Evolutionary conservation across 495 filamentous ascomycete genomes (phyloP).

Genomic region (Aspergillus sparsus): DNA sequence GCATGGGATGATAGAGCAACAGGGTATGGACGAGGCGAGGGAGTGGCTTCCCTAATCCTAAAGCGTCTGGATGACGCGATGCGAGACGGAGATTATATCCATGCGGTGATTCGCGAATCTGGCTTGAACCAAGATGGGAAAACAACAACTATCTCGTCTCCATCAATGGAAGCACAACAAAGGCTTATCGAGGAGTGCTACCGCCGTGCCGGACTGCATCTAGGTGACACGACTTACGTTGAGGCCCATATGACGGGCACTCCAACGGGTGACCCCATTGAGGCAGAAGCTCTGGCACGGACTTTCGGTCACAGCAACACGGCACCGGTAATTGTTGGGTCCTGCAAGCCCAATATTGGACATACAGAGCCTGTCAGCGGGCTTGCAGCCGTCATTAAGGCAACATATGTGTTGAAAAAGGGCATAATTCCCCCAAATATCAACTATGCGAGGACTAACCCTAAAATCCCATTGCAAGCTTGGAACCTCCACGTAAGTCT

Average conservation of each 20-base stretch:
- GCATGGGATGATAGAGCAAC: conserved; percentile 52
- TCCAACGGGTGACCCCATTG: background rate
- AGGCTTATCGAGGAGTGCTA: conserved; percentile 28
- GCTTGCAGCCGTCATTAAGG: conserved; percentile 37
- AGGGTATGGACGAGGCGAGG: too few relatives aligned
- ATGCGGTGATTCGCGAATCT: conserved; percentile 43
- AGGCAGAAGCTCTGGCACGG: conserved; percentile 1
- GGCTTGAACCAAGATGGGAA: conserved; percentile 1
- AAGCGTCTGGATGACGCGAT: conserved; percentile 34
- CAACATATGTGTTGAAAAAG: conserved; percentile 33
- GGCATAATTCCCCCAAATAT: conserved; percentile 28
- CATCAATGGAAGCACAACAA: background rate
- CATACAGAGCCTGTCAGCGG: conserved; percentile 32
- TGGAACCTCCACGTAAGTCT: too few relatives aligned
- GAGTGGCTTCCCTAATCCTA: too few relatives aligned
- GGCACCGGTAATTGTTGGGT: too few relatives aligned
- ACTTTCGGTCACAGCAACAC: too few relatives aligned
- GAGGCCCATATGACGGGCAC: background rate
- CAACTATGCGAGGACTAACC: too few relatives aligned
- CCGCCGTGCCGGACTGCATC: background rate
- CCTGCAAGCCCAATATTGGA: conserved; percentile 43
- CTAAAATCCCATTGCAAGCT: too few relatives aligned
- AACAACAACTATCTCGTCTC: background rate
- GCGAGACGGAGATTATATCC: conserved; percentile 32
- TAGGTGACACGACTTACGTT: background rate